Evolutionary conservation across 2,329 filamentous ascomycete genomes (phyloP).

Genomic region (Volutella citrinella): DNA sequence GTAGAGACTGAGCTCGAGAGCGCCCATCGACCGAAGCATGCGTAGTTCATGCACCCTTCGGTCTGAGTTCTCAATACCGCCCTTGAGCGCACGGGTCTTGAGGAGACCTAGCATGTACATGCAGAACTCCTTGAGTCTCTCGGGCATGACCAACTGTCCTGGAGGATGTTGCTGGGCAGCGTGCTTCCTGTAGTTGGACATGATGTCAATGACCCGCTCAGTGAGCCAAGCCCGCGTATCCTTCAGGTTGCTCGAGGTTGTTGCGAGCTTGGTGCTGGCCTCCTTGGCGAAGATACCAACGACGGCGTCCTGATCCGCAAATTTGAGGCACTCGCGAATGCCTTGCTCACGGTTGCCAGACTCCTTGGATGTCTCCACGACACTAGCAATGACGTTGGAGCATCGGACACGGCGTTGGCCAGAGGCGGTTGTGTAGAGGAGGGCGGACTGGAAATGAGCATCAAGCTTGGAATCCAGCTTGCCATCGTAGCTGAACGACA

Average conservation of each 20-base stretch:
- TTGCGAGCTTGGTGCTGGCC: constrained; percentile 77
- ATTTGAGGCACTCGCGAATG: constrained; percentile 81
- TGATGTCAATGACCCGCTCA: constrained; percentile 89
- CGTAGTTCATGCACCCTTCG: constrained; percentile 88
- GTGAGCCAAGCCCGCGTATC: constrained; percentile 80
- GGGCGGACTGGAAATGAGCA: constrained; percentile 92
- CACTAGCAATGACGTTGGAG: constrained; percentile 88
- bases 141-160: constrained; percentile 89
- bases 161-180: constrained; percentile 83
- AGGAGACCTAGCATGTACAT: constrained; percentile 93
- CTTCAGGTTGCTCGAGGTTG: constrained; percentile 69
- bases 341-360: constrained; percentile 43
- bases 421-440: constrained; percentile 88
- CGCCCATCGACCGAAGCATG: constrained; percentile 84
- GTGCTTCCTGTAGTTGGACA: constrained; percentile 89
- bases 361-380: constrained; percentile 63
- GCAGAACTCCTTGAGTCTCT: constrained; percentile 91
- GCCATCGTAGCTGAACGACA: constrained; percentile 92
- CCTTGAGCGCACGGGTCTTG: constrained; percentile 92
- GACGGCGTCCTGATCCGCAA: constrained; percentile 93
- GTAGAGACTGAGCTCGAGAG: constrained; percentile 82
- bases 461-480: constrained; percentile 97
- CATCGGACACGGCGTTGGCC: constrained; percentile 90
- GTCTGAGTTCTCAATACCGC: constrained; percentile 85
- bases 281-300: constrained; percentile 88